Evolutionary conservation across 805 yeast species (phyloP), one percentile per base, ranked within the genome.

Genomic region (Danielia reshetovae): DNA sequence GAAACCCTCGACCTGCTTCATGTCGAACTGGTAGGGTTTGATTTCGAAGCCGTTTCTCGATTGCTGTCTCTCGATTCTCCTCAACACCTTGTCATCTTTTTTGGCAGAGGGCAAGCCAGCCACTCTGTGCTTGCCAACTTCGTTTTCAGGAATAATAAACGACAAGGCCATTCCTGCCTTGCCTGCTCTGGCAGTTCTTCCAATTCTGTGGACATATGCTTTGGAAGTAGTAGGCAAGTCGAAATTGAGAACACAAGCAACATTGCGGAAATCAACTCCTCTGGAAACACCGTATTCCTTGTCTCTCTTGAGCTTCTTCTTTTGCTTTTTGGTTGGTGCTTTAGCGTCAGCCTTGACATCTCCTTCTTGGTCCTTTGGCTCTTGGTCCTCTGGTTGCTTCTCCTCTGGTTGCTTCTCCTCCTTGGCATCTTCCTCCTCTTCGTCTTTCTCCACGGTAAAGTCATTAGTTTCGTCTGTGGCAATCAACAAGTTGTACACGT

Each of bases 131-230:
- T 85, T 86, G 21, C 96, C 96, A 64, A 83, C 81, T 52, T 85
- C 89, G 42, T 81, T 84, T 22, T 68, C 63, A 18, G 93, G 85
- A 17, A 90, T 87, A 13, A 89, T 93, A 65, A 90, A 93, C 12
- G 97, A 88, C 36, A 93, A 71, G 0, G 97, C 85, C 76, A 87
- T 89, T 39, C 98, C 98, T 2, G 93, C 73, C 55, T 86, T 88
- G 35, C 96, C 96, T 6, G 96, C 97, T 63, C 98, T 79, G 4
- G 98, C 98, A 4, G 98, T 93, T 68, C 98, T 79, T 33, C 98
- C 98, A 24, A 93, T 77, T 56, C 98, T 76, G 60, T 93, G 98
- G 19, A 87, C 81, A 55, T 93, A 93, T 3, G 95, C 77, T 55
- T 82, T 84, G 4, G 97, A 81, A 7, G 94, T 79, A 3, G 85